A percentile compares a stretch with the other conserved stretches of the same genome.
Evolutionary conservation across 2,329 filamentous ascomycete species (phyloP).

Genomic region (Sporothrix pseudoabietina): DNA sequence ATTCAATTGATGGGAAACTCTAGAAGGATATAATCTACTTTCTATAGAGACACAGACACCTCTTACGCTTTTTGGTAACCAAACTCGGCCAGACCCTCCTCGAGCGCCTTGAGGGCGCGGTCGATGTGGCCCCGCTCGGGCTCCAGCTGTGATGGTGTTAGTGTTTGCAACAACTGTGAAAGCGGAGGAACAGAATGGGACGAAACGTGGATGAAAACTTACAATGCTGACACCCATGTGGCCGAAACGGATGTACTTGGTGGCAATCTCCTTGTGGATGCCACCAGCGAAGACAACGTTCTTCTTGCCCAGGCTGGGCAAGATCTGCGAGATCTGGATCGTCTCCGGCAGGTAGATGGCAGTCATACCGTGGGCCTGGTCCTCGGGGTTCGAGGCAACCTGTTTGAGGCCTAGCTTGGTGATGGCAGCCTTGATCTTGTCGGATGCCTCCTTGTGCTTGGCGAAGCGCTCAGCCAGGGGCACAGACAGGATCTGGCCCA

Average conservation of each 20-base stretch:
- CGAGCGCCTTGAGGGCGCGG: slow-evolving; percentile 76
- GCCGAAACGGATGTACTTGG: slow-evolving; percentile 92
- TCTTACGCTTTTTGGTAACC: slow-evolving; percentile 59
- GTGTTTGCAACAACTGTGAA: slow-evolving; percentile 24
- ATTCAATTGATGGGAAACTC: background rate
- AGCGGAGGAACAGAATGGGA: background rate
- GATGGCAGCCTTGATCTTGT: slow-evolving; percentile 84
- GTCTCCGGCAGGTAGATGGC: slow-evolving; percentile 92
- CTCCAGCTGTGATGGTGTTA: slow-evolving; percentile 58
- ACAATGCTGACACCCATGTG: slow-evolving; percentile 95
- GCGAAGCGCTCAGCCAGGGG: slow-evolving; percentile 83
- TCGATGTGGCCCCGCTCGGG: slow-evolving; percentile 78
- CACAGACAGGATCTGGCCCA: slow-evolving; percentile 80
- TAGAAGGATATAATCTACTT: slow-evolving; percentile 19
- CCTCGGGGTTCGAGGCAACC: slow-evolving; percentile 78
- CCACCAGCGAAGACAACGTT: slow-evolving; percentile 94
- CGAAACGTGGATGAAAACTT: slow-evolving; percentile 42
- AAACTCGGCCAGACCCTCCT: slow-evolving; percentile 72
- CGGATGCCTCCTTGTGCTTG: slow-evolving; percentile 74
- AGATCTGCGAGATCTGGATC: slow-evolving; percentile 75
- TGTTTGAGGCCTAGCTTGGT: slow-evolving; percentile 82
- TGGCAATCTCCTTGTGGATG: slow-evolving; percentile 91
- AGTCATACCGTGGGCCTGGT: slow-evolving; percentile 97
- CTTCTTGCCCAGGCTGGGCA: slow-evolving; percentile 82
- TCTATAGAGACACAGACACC: slow-evolving; percentile 8